Evolutionary conservation across 768 basidiomycete genomes (phyloP).

Genomic region (Vararia minispora): DNA sequence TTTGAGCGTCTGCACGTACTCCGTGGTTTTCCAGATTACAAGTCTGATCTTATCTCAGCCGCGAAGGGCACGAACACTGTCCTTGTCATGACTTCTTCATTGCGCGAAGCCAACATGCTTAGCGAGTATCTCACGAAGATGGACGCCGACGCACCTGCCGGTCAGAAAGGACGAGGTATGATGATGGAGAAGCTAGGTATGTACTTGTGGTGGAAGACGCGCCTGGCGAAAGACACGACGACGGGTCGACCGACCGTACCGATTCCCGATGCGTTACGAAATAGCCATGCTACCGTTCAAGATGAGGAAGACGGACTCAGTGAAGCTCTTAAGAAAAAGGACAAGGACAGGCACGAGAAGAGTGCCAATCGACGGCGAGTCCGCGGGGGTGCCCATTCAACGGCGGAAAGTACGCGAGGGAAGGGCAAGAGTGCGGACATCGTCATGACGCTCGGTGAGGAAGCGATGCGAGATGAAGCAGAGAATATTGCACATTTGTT

Average conservation of each 20-base stretch:
- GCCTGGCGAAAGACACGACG: slow-evolving; percentile 26
- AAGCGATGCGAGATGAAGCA: slow-evolving; percentile 33
- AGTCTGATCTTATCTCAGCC: slow-evolving; percentile 9
- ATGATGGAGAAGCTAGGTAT: slow-evolving; percentile 63
- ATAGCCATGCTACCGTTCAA: slow-evolving; percentile 13
- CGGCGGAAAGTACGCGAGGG: slow-evolving; percentile 3
- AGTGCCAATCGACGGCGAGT: slow-evolving; percentile 58
- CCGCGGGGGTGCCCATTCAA: slow-evolving; percentile 53
- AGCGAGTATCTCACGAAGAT: slow-evolving; percentile 70
- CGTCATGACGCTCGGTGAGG: slow-evolving; percentile 18
- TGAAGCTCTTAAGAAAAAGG: slow-evolving; percentile 72
- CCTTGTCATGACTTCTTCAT: slow-evolving; percentile 81
- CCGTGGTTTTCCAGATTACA: neutral
- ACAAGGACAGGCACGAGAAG: slow-evolving; percentile 47
- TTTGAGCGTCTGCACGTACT: slow-evolving; percentile 15
- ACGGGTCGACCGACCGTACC: slow-evolving; percentile 22
- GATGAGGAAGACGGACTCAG: slow-evolving; percentile 37
- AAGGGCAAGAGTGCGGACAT: slow-evolving; percentile 1
- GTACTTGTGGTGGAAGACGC: slow-evolving; percentile 79
- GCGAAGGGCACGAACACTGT: slow-evolving; percentile 61
- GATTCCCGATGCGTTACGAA: slow-evolving; percentile 19
- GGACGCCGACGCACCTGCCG: slow-evolving; percentile 44
- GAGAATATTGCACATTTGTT: slow-evolving; percentile 51
- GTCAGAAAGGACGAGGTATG: slow-evolving; percentile 59
- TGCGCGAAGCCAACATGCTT: slow-evolving; percentile 60